Conservation (phyloP, 2,329 filamentous ascomycete genomes). For the Endocalyx cinctus region DNA sequence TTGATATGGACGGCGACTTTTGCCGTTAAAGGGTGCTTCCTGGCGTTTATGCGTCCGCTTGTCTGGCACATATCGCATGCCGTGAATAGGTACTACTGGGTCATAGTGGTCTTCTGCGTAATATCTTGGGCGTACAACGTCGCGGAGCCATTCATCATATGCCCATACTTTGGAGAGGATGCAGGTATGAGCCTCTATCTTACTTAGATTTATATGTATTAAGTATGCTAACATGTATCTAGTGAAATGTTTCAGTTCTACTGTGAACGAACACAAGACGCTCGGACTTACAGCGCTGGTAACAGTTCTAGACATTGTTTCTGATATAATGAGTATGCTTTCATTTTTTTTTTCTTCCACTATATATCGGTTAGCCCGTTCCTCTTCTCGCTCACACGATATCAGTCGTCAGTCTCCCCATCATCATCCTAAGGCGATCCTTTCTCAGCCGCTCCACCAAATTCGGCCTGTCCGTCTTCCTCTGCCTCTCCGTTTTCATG, state of each 20-base stretch:
- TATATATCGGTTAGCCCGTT: constrained; percentile 1
- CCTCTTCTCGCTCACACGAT: neutral
- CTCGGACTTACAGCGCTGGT: constrained; percentile 11
- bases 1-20: constrained; percentile 17
- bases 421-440: constrained; percentile 16
- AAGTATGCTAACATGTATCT: constrained; percentile 3
- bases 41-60: constrained; percentile 16
- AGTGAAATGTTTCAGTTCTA: constrained; percentile 14
- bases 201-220: too few relatives aligned
- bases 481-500: constrained; percentile 18
- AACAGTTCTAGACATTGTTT: constrained; percentile 14
- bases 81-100: constrained; percentile 20
- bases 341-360: neutral
- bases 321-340: constrained; percentile 15
- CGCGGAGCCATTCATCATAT: constrained; percentile 16
- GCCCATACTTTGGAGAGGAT: constrained; percentile 14
- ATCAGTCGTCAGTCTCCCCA: constrained; percentile 16
- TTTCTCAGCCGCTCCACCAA: constrained; percentile 10
- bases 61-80: constrained; percentile 11
- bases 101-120: constrained; percentile 10
- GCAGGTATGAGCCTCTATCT: constrained; percentile 6
- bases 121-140: constrained; percentile 14
- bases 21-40: constrained; percentile 16
- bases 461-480: constrained; percentile 13
- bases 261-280: constrained; percentile 9